These are phyloP conservation scores for Apiospora phragmitis DNA, from an alignment of 2,329 filamentous ascomycete genomes.

Conservation along the genomic window DNA sequence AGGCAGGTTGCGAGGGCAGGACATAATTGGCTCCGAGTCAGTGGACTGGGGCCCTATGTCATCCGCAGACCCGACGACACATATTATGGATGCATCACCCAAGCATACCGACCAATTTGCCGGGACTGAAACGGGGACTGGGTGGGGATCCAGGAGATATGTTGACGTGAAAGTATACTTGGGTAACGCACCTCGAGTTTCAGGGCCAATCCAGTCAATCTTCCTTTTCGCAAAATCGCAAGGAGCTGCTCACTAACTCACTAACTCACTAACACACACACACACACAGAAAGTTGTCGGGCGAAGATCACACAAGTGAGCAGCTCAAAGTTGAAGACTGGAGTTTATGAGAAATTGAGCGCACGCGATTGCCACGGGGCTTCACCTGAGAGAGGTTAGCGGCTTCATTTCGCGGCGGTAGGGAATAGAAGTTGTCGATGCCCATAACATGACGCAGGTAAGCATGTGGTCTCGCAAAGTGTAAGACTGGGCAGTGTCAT, in stretches of 20 bases:
- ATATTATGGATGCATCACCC: conserved; percentile 22
- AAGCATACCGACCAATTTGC: conserved; percentile 26
- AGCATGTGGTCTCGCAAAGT: not conserved
- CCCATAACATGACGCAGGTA: not conserved
- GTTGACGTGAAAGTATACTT: not conserved
- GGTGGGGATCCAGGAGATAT: conserved; percentile 11
- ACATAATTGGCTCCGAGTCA: conserved; percentile 28
- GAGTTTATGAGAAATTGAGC: not conserved
- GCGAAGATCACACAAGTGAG: not conserved
- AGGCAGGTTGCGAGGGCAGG: conserved; percentile 1
- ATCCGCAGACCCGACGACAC: conserved; percentile 34
- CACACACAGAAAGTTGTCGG: not conserved
- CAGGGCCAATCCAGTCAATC: not conserved
- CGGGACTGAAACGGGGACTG: conserved; percentile 14
- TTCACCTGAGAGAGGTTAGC: not conserved
- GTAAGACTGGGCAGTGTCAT: conserved; percentile 1
- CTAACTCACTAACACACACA: not conserved
- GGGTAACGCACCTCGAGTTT: not conserved
- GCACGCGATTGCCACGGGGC: not conserved
- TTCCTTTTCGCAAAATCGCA: not conserved
- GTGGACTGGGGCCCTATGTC: conserved; percentile 23
- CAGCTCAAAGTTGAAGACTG: not conserved
- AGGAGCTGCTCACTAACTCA: not conserved
- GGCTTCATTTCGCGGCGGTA: not conserved
- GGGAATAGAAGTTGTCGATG: not conserved